phyloP scores from a whole-genome alignment of 331 rosid genomes.

The Acacia concinna region DNA sequence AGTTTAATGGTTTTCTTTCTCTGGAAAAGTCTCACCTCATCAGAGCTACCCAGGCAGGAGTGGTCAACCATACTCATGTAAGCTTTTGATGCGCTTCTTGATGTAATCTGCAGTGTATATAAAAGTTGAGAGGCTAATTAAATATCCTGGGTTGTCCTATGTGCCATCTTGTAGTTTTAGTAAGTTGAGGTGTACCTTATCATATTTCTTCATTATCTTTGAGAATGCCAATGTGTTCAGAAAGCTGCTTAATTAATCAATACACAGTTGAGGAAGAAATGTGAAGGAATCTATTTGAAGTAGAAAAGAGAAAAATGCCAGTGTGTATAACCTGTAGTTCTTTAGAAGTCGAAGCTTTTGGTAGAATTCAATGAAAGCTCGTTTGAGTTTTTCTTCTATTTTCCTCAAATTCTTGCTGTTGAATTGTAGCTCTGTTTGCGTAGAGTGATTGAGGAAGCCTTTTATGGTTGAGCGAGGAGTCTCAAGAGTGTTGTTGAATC shows the following conservation, averaged over 20 bases:
- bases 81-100: conserved; percentile 56
- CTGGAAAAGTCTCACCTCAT: conserved; percentile 45
- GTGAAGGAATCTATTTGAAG: not conserved
- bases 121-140: not conserved
- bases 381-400: conserved; percentile 49
- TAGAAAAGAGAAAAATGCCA: not conserved
- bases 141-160: not conserved
- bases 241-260: conserved; percentile 44
- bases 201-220: conserved; percentile 84
- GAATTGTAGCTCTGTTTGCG: conserved; percentile 53
- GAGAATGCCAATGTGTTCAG: conserved; percentile 70
- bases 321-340: conserved; percentile 48
- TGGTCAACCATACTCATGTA: conserved; percentile 73
- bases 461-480: conserved; percentile 72
- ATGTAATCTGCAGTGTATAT: conserved; percentile 48
- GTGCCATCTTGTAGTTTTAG: not conserved
- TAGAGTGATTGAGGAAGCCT: conserved; percentile 46
- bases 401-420: conserved; percentile 47
- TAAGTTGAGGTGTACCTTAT: conserved; percentile 47
- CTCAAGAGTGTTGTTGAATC: conserved; percentile 50
- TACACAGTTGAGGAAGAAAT: conserved; percentile 19
- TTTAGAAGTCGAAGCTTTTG: conserved; percentile 67
- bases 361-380: conserved; percentile 57
- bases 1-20: not conserved
- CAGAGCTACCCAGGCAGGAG: conserved; percentile 66